Conservation (phyloP, 208 protist species). For the Wallacemonas sp. region DNA sequence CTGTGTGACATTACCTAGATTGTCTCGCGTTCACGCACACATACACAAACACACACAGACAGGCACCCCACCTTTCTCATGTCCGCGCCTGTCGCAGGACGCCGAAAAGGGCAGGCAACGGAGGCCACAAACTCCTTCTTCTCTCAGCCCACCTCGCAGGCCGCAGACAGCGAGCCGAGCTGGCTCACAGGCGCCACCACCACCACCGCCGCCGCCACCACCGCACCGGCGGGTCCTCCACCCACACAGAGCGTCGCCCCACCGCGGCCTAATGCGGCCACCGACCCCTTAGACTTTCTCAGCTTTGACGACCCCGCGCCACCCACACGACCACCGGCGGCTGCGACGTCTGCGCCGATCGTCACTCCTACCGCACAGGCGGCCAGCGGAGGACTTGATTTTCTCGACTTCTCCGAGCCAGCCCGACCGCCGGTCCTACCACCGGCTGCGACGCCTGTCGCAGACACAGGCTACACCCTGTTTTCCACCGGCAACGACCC, state of each 20-base stretch:
- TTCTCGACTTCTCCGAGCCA: slow-evolving; percentile 25
- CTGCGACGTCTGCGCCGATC: no score
- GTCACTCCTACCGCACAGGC: no score
- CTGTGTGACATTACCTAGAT: no score
- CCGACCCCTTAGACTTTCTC: slow-evolving; percentile 38
- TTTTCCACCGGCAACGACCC: slow-evolving; percentile 13
- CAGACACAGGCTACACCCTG: neutral
- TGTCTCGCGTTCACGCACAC: no score
- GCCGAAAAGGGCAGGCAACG: slow-evolving; percentile 32
- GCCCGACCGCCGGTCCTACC: neutral
- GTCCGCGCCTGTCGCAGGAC: slow-evolving; percentile 39
- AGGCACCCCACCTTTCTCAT: neutral
- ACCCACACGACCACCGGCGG: neutral
- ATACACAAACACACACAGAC: slow-evolving; percentile 6
- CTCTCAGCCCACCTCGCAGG: neutral
- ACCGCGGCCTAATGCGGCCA: neutral
- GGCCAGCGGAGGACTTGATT: no score
- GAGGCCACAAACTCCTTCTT: slow-evolving; percentile 9
- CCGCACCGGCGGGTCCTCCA: neutral
- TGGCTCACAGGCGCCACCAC: slow-evolving; percentile 23
- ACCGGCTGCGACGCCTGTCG: neutral
- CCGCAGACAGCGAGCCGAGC: slow-evolving; percentile 9
- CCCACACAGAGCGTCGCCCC: neutral
- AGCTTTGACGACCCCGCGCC: slow-evolving; percentile 29
- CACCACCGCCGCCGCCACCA: neutral